Percentiles rank a stretch among this genome's conserved stretches.
Evolutionary conservation across 192 early-diverging fungal genomes (phyloP).

Genomic region (Coemansia sp.): DNA sequence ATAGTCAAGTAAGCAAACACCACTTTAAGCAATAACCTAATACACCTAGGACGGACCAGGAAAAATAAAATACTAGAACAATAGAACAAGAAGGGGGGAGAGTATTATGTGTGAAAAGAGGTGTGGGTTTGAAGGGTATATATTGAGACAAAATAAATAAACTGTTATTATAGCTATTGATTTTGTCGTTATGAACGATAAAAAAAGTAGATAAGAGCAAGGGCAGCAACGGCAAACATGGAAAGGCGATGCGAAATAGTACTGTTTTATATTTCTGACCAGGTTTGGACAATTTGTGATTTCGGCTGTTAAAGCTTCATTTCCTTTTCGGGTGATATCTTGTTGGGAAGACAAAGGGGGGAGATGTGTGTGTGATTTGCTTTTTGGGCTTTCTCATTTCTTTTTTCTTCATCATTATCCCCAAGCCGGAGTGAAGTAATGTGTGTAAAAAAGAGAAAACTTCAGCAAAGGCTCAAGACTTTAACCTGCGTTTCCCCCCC

Average conservation of each 20-base stretch:
- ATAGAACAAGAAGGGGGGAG: background rate
- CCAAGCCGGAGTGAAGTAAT: background rate
- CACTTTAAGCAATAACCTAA: background rate
- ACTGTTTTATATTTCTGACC: conserved; percentile 1
- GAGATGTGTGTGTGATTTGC: background rate
- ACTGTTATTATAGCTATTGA: background rate
- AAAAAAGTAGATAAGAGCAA: background rate
- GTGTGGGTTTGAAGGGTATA: too few species aligned
- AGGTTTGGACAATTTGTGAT: too few species aligned
- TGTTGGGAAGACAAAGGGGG: too few species aligned
- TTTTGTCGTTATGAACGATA: conserved; percentile 1
- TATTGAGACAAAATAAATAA: background rate
- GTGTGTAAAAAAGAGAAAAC: background rate
- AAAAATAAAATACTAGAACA: background rate
- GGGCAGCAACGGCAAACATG: background rate
- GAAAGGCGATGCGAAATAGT: background rate
- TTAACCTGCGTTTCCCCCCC: background rate
- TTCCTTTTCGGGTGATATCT: too few species aligned
- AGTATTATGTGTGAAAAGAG: background rate
- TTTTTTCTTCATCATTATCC: background rate
- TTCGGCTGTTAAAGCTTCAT: too few species aligned
- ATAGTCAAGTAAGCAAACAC: too few species aligned
- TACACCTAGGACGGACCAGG: background rate
- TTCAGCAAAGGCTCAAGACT: background rate
- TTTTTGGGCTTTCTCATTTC: background rate